phyloP scores from a whole-genome alignment of 2,329 filamentous ascomycete genomes.

The Colletotrichum sansevieriae region DNA sequence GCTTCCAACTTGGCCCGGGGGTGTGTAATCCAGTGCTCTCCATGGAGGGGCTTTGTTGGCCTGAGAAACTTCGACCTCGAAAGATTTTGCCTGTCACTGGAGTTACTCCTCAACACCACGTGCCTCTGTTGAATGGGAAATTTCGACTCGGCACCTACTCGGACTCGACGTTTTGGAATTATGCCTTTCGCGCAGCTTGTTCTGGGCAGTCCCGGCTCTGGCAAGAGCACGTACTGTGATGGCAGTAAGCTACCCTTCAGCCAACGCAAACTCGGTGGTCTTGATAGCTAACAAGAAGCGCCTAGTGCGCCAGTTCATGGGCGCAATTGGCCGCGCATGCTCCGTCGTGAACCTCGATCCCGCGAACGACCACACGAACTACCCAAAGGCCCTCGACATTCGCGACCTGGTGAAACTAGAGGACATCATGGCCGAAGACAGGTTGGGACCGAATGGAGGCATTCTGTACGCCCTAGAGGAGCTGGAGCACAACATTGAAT shows the following conservation, averaged over 20 bases:
- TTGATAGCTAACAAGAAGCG: conserved; percentile 22
- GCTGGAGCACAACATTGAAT: conserved; percentile 92
- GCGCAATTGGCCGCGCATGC: conserved; percentile 93
- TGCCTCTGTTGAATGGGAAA: background rate
- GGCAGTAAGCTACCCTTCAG: conserved; percentile 72
- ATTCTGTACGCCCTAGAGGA: conserved; percentile 95
- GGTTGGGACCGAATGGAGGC: conserved; percentile 91
- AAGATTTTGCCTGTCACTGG: background rate
- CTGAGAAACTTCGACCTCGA: conserved; percentile 28
- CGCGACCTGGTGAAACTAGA: conserved; percentile 90
- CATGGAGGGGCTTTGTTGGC: conserved; percentile 32
- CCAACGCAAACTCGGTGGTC: conserved; percentile 20
- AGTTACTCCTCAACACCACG: background rate
- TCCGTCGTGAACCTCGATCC: conserved; percentile 97
- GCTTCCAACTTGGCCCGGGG: no score
- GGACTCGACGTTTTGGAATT: background rate
- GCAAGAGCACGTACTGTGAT: conserved; percentile 98
- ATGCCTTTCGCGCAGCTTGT: conserved; percentile 83
- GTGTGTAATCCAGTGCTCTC: conserved; percentile 9
- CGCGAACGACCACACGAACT: conserved; percentile 92
- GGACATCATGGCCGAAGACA: conserved; percentile 93
- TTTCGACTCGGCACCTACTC: background rate
- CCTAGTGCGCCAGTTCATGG: conserved; percentile 94
- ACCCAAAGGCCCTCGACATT: conserved; percentile 91
- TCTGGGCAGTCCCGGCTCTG: conserved; percentile 92